Evolutionary conservation across 2,329 filamentous ascomycete genomes (phyloP), one percentile per base, ranked within the genome.

Genomic region (Stachybotrys elegans): DNA sequence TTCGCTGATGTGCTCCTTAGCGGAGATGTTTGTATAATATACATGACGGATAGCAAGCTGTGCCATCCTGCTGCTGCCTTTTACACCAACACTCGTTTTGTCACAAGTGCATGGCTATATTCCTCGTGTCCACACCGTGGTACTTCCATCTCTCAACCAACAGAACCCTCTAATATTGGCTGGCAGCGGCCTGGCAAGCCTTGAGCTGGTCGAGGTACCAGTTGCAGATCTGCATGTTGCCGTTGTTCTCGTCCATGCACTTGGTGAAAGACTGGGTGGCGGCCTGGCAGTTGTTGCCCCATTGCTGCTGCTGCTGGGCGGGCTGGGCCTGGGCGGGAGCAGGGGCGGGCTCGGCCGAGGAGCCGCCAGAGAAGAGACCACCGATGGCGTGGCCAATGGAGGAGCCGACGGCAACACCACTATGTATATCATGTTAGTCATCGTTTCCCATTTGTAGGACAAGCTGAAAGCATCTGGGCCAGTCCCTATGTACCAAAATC

Each of bases 131-230:
- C n/a, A n/a, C n/a, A n/a, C n/a, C n/a, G n/a, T n/a, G n/a, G n/a
- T n/a, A n/a, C n/a, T n/a, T n/a, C n/a, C n/a, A n/a, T n/a, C n/a
- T n/a, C n/a, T n/a, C n/a, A n/a, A n/a, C n/a, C n/a, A n/a, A n/a
- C 31, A 8, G 8, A 16, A 34, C 31, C 14, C 31, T 34, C 31
- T 34, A 34, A 71, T 88, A 88, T 57, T 73, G 81, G 68, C 75
- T 81, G 44, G 87, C 84, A 56, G 88, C 86, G 52, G 79, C 72
- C 75, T 92, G 87, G 77, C 87, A 92, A 45, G 87, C 86, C 78
- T 91, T 92, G 69, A 98, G 77, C 79, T 98, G 92, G 68, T 98
- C 93, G 58, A 98, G 73, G 69, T 98, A 98, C 91, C 92, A 98
- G 55, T 87, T 86, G 74, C 93, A 98, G 63, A 96, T 94, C 63